phyloP scores from a whole-genome alignment of 2,329 filamentous ascomycete genomes.

The Cadophora malorum region DNA sequence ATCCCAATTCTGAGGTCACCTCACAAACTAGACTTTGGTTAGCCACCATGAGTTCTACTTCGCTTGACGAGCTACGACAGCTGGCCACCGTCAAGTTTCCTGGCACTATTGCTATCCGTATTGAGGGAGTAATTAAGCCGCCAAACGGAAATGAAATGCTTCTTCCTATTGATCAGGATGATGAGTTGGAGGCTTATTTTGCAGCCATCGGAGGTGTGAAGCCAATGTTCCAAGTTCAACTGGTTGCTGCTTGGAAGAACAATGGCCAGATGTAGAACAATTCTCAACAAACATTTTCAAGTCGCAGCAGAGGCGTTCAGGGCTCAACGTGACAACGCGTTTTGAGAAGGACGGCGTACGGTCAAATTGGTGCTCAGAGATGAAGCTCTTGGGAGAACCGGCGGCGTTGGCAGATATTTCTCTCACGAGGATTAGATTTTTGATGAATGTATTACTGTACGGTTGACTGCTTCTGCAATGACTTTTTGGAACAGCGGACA shows the following conservation, averaged over 20 bases:
- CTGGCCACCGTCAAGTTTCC: conserved; percentile 66
- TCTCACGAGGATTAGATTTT: background rate
- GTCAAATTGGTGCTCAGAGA: background rate
- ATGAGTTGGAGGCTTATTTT: conserved; percentile 75
- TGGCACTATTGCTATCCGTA: conserved; percentile 61
- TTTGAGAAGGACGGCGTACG: background rate
- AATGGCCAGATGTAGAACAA: conserved; percentile 26
- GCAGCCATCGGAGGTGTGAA: conserved; percentile 54
- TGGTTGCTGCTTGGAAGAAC: conserved; percentile 44
- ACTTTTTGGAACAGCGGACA: background rate
- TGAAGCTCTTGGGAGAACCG: background rate
- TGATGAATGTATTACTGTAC: background rate
- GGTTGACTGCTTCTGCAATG: background rate
- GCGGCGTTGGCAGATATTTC: background rate
- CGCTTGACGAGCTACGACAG: conserved; percentile 67
- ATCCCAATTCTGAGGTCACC: conserved; percentile 65
- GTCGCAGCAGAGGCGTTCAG: background rate
- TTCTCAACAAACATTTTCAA: background rate
- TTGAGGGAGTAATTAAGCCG: conserved; percentile 71
- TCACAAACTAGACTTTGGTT: conserved; percentile 66
- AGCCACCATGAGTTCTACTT: conserved; percentile 60
- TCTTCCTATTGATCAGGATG: conserved; percentile 71
- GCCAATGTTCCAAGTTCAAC: conserved; percentile 44
- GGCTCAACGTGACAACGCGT: background rate
- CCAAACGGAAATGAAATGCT: conserved; percentile 61